phyloP scores from a whole-genome alignment of 2,329 filamentous ascomycete genomes.

The Aspergillus pseudonomiae region DNA sequence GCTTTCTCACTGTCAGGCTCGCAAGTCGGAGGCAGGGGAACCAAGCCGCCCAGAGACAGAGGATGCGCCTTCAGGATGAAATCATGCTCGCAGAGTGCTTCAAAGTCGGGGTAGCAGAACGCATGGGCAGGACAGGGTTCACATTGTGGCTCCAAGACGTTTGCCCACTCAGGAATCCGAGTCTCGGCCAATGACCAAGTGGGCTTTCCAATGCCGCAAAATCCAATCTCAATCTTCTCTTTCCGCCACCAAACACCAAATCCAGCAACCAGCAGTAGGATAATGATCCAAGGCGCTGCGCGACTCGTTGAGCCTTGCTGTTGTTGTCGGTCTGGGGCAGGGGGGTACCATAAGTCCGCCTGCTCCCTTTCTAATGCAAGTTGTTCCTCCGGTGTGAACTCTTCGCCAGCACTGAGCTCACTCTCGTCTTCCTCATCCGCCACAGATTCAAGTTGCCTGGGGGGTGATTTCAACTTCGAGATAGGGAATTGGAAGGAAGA shows the following conservation, averaged over 20 bases:
- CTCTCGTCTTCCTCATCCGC: slow-evolving; percentile 54
- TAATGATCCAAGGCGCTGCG: slow-evolving; percentile 70
- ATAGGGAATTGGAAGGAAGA: slow-evolving; percentile 61
- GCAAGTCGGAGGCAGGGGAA: slow-evolving; percentile 88
- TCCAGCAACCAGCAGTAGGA: slow-evolving; percentile 69
- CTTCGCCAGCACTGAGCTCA: slow-evolving; percentile 70
- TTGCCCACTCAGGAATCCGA: slow-evolving; percentile 72
- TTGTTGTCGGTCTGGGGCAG: slow-evolving; percentile 22
- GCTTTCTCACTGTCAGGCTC: slow-evolving; percentile 94
- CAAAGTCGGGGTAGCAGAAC: slow-evolving; percentile 78
- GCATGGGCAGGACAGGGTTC: slow-evolving; percentile 90
- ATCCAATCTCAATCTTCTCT: slow-evolving; percentile 95
- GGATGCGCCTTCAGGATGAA: slow-evolving; percentile 86
- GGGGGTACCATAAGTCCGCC: slow-evolving; percentile 46
- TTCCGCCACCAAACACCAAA: slow-evolving; percentile 86
- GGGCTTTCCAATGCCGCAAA: slow-evolving; percentile 80
- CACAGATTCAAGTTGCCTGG: slow-evolving; percentile 44
- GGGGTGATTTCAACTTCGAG: slow-evolving; percentile 36
- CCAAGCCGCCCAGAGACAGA: slow-evolving; percentile 74
- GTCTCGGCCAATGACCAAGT: slow-evolving; percentile 62
- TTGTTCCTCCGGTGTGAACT: slow-evolving; percentile 91
- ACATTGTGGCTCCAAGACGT: slow-evolving; percentile 75
- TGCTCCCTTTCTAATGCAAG: slow-evolving; percentile 76
- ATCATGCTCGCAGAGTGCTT: slow-evolving; percentile 79
- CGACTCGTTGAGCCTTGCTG: slow-evolving; percentile 54